These are phyloP conservation scores for Colletotrichum caudatum DNA, from an alignment of 2,329 filamentous ascomycete genomes.

Conservation along the genomic window DNA sequence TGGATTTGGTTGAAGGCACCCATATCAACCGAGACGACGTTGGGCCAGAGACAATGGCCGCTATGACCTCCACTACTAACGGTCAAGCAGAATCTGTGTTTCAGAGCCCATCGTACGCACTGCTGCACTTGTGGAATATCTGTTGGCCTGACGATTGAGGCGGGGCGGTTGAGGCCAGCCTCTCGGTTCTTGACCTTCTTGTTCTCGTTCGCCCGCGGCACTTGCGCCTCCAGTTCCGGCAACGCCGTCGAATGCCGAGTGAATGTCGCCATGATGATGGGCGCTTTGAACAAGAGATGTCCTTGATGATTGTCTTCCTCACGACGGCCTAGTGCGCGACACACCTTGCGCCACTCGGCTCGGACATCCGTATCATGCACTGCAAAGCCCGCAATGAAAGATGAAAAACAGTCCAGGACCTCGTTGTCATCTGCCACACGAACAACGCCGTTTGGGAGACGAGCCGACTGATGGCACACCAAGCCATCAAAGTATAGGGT, in stretches of 20 bases:
- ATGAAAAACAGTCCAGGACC: slow-evolving; percentile 62
- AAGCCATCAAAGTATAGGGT: slow-evolving; percentile 60
- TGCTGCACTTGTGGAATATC: slow-evolving; percentile 62
- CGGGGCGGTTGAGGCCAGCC: slow-evolving; percentile 58
- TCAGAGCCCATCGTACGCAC: slow-evolving; percentile 68
- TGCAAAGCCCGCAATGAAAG: slow-evolving; percentile 63
- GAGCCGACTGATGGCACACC: slow-evolving; percentile 59
- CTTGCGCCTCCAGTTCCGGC: slow-evolving; percentile 55
- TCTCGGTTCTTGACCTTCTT: slow-evolving; percentile 63
- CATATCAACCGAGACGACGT: slow-evolving; percentile 71
- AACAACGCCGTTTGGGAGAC: slow-evolving; percentile 59
- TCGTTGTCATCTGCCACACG: slow-evolving; percentile 59
- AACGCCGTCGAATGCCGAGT: slow-evolving; percentile 58
- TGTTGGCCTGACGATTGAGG: slow-evolving; percentile 60
- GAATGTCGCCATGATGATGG: slow-evolving; percentile 65
- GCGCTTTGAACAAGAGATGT: slow-evolving; percentile 61
- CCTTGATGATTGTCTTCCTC: slow-evolving; percentile 50
- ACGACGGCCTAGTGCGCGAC: slow-evolving; percentile 59
- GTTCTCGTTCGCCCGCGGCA: slow-evolving; percentile 51
- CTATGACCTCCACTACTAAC: slow-evolving; percentile 71
- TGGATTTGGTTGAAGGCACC: slow-evolving; percentile 63
- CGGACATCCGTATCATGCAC: slow-evolving; percentile 51
- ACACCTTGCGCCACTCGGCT: slow-evolving; percentile 63
- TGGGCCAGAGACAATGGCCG: slow-evolving; percentile 66
- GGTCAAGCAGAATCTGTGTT: slow-evolving; percentile 58